Percentiles rank a stretch among this genome's conserved stretches.
Evolutionary conservation across 164 flowering plant species (phyloP).

Genomic region (Piper longum): DNA sequence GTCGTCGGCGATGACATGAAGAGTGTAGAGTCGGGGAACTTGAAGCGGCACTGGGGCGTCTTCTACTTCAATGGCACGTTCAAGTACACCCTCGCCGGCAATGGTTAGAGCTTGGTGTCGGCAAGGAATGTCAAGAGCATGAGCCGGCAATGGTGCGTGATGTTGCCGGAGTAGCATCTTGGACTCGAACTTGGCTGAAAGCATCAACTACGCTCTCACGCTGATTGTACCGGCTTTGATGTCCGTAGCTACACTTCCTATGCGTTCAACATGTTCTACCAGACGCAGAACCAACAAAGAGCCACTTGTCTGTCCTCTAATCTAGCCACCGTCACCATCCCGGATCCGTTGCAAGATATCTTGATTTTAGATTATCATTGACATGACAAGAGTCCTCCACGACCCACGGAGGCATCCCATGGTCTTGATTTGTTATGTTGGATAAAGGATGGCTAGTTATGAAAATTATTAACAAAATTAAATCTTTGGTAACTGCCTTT

Average conservation of each 20-base stretch:
- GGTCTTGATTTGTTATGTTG: background rate
- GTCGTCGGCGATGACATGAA: conserved; percentile 75
- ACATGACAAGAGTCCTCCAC: conserved; percentile 16
- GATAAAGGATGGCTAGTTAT: too few species aligned
- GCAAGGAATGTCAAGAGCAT: conserved; percentile 68
- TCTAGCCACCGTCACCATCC: conserved; percentile 27
- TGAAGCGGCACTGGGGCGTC: conserved; percentile 93
- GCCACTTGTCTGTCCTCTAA: conserved; percentile 44
- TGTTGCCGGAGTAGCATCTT: conserved; percentile 43
- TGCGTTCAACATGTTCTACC: conserved; percentile 73
- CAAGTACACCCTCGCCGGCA: conserved; percentile 31
- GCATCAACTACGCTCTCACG: conserved; percentile 14
- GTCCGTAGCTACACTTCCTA: conserved; percentile 57
- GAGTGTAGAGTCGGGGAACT: conserved; percentile 65
- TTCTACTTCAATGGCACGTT: conserved; percentile 60
- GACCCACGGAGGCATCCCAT: background rate
- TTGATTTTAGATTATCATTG: conserved; percentile 60
- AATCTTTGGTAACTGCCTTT: too few species aligned
- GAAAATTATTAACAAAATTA: too few species aligned
- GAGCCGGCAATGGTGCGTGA: conserved; percentile 62
- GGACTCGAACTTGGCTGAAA: conserved; percentile 22
- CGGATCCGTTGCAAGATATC: conserved; percentile 40
- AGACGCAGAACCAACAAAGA: conserved; percentile 49
- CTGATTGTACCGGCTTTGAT: conserved; percentile 80
- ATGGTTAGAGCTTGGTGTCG: conserved; percentile 23